Evolutionary conservation across 345 rosid genomes (phyloP).

Genomic region (Eutrema japonicum): DNA sequence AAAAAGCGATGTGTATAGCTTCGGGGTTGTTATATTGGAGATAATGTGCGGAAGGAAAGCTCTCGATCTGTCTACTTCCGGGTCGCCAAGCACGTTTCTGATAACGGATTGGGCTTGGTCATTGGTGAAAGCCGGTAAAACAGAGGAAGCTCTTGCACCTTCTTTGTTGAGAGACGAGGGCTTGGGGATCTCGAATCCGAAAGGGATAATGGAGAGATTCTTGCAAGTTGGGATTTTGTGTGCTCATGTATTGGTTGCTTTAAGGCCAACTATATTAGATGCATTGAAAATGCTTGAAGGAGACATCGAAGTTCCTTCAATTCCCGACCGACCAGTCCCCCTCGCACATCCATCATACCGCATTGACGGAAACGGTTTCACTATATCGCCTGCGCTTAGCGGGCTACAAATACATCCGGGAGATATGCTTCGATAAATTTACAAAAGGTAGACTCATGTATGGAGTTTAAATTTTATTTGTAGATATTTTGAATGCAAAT

Average conservation of each 20-base stretch:
- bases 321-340: conserved; percentile 74
- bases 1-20: conserved; percentile 93
- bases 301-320: conserved; percentile 76
- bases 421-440: conserved; percentile 38
- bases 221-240: conserved; percentile 82
- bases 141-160: conserved; percentile 62
- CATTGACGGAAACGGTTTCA: conserved; percentile 39
- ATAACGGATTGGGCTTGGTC: conserved; percentile 98
- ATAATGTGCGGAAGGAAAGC: conserved; percentile 89
- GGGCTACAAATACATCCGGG: conserved; percentile 37
- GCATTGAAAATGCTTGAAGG: conserved; percentile 94
- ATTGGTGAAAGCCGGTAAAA: conserved; percentile 68
- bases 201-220: conserved; percentile 82
- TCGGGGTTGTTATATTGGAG: conserved; percentile 88
- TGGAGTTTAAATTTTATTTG: conserved; percentile 10
- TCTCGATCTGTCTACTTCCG: conserved; percentile 68
- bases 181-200: conserved; percentile 58
- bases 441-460: conserved; percentile 21
- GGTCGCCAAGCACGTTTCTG: conserved; percentile 62
- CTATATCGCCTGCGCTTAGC: conserved; percentile 40
- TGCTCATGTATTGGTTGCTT: conserved; percentile 92
- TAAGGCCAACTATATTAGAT: conserved; percentile 79
- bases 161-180: conserved; percentile 50
- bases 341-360: conserved; percentile 46
- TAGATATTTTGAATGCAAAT: conserved; percentile 21